Percentiles rank a stretch among this genome's conserved stretches.
Conservation (phyloP, 768 basidiomycete species). For the Mycena venus region DNA sequence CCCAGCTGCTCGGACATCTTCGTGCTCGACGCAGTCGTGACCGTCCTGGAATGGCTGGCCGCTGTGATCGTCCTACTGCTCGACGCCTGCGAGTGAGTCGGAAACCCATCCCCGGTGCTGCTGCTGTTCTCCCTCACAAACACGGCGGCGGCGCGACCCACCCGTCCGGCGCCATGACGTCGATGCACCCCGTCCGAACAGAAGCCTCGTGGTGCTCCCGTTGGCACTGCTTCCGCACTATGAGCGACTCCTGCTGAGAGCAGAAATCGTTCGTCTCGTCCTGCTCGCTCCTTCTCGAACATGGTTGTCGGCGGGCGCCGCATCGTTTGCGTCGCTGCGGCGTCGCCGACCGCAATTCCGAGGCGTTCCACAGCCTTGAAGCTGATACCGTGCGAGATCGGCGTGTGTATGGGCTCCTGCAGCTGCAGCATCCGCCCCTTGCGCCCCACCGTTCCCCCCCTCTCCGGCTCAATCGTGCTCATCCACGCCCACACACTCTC, state of each 20-base stretch:
- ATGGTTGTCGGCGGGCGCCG: constrained; percentile 15
- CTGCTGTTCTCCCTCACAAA: constrained; percentile 2
- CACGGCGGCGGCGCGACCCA: constrained; percentile 25
- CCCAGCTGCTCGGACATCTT: constrained; percentile 21
- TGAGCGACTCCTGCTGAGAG: background rate
- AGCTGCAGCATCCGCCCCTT: background rate
- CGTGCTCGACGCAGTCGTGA: constrained; percentile 9
- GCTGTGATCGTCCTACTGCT: constrained; percentile 30
- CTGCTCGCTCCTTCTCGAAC: constrained; percentile 29
- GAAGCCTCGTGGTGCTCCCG: background rate
- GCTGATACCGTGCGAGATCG: constrained; percentile 30
- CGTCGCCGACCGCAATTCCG: constrained; percentile 20
- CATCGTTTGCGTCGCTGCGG: constrained; percentile 4
- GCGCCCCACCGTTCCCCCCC: background rate
- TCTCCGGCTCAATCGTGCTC: constrained; percentile 2
- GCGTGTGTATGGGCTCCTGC: constrained; percentile 6
- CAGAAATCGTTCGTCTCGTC: background rate
- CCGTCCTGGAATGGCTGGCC: no score
- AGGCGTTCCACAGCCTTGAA: constrained; percentile 34
- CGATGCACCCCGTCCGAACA: constrained; percentile 5
- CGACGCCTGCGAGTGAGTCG: background rate
- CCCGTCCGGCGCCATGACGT: constrained; percentile 30
- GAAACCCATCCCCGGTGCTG: background rate
- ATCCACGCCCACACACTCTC: background rate
- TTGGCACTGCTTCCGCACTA: background rate